Evolutionary conservation across 2,329 filamentous ascomycete genomes (phyloP).

Genomic region (Drechslerella coelobrocha): DNA sequence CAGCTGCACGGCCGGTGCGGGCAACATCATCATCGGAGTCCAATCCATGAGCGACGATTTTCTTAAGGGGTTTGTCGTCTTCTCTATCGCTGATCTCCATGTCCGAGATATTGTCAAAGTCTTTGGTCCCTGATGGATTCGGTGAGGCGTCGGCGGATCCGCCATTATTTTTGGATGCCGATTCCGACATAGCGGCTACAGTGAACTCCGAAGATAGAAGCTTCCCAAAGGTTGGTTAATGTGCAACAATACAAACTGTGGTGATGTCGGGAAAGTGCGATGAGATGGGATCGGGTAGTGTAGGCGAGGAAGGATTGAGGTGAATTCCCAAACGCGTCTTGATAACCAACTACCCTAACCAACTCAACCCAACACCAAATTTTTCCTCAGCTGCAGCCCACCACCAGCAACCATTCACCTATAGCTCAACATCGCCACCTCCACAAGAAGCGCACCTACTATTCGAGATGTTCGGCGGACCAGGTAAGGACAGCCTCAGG

Average conservation of each 20-base stretch:
- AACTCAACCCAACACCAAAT: constrained; percentile 37
- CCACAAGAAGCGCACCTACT: neutral
- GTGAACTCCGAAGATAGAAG: neutral
- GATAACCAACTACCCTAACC: constrained; percentile 3
- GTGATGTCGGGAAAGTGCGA: neutral
- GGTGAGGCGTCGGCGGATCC: constrained; percentile 30
- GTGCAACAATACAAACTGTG: neutral
- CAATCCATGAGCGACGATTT: constrained; percentile 21
- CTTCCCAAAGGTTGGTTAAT: neutral
- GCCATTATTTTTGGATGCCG: constrained; percentile 15
- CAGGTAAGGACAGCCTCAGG: constrained; percentile 15
- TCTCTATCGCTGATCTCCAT: constrained; percentile 47
- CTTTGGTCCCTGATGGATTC: constrained; percentile 13
- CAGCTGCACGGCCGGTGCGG: constrained; percentile 57
- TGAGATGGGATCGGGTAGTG: neutral
- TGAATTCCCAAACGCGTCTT: neutral
- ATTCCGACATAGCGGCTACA: constrained; percentile 29
- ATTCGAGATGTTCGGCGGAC: constrained; percentile 53
- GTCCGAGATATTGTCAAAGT: constrained; percentile 29
- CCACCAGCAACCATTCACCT: constrained; percentile 11
- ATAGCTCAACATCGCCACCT: constrained; percentile 4
- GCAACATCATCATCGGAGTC: constrained; percentile 27
- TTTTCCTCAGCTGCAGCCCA: constrained; percentile 20
- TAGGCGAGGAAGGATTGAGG: neutral
- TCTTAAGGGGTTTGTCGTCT: constrained; percentile 27